These are phyloP conservation scores for Colletotrichum orbiculare DNA, from an alignment of 2,329 filamentous ascomycete species.

Conservation along the genomic window DNA sequence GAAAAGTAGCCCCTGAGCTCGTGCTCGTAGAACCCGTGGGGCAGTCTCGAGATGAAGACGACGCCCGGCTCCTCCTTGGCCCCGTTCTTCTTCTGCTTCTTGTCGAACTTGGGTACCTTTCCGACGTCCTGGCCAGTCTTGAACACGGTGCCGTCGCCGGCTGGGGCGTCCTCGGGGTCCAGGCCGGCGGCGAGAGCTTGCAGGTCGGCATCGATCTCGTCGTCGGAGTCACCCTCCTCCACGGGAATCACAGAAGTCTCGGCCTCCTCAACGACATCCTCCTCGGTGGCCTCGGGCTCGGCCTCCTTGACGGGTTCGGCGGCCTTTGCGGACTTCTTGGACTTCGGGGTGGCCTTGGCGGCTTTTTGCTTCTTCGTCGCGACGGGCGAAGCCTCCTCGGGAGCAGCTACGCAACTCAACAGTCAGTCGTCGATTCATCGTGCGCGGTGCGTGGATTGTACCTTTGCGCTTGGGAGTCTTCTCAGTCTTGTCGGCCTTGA, in stretches of 20 bases:
- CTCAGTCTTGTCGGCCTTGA: constrained; percentile 19
- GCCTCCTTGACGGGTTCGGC: constrained; percentile 43
- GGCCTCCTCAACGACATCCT: constrained; percentile 38
- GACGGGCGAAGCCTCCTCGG: constrained; percentile 57
- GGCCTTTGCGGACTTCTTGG: background rate
- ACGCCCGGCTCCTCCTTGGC: constrained; percentile 74
- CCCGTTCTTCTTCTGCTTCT: constrained; percentile 52
- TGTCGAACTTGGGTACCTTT: constrained; percentile 61
- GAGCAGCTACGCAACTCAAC: constrained; percentile 43
- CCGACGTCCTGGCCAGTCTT: constrained; percentile 62
- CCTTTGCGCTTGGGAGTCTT: constrained; percentile 50
- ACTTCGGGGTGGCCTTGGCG: constrained; percentile 46
- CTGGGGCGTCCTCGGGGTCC: constrained; percentile 51
- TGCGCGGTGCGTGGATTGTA: constrained; percentile 19
- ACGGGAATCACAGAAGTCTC: constrained; percentile 39
- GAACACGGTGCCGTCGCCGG: constrained; percentile 50
- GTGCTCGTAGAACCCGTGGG: constrained; percentile 95
- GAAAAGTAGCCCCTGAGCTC: constrained; percentile 94
- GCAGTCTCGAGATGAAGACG: constrained; percentile 90
- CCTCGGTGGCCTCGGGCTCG: constrained; percentile 37
- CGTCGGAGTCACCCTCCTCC: constrained; percentile 49
- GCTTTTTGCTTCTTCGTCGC: constrained; percentile 59
- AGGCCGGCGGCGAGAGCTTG: constrained; percentile 57
- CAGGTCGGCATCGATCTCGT: constrained; percentile 54
- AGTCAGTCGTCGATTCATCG: background rate